Evolutionary conservation across 495 filamentous ascomycete genomes (phyloP).

Genomic region (Hypoxylon crocopeplum): DNA sequence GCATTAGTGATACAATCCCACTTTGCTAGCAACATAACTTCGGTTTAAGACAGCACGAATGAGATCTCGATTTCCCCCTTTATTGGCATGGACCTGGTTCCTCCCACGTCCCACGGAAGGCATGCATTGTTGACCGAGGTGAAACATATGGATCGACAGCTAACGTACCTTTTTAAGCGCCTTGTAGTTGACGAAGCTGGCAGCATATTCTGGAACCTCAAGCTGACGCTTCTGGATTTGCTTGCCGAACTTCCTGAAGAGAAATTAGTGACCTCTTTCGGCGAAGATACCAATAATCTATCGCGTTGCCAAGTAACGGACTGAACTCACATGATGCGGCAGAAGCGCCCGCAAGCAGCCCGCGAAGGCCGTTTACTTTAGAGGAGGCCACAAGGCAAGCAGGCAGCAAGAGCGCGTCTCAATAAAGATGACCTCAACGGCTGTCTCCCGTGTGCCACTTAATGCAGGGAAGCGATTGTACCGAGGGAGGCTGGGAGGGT

Average conservation of each 20-base stretch:
- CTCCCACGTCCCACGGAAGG: constrained; percentile 5
- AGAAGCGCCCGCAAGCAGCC: constrained; percentile 33
- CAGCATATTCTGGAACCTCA: constrained; percentile 98
- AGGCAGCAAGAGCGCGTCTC: constrained; percentile 11
- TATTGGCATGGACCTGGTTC: neutral
- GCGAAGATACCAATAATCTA: neutral
- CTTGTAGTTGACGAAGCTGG: constrained; percentile 99
- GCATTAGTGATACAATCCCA: constrained; percentile 42
- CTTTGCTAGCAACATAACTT: constrained; percentile 22
- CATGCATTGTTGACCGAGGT: constrained; percentile 4
- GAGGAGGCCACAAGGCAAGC: constrained; percentile 17
- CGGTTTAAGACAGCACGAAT: constrained; percentile 23
- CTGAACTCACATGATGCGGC: constrained; percentile 44
- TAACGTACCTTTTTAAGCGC: constrained; percentile 88
- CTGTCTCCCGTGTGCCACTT: constrained; percentile 28
- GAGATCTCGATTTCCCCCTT: constrained; percentile 2
- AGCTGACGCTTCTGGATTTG: constrained; percentile 98
- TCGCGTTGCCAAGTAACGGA: neutral
- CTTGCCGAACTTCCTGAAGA: constrained; percentile 96
- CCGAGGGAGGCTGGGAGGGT: neutral
- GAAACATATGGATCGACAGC: constrained; percentile 1
- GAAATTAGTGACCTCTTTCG: constrained; percentile 17
- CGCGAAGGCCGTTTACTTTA: constrained; percentile 29
- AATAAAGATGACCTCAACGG: constrained; percentile 16
- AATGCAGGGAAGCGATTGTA: constrained; percentile 33